Base-by-base conservation (phyloP, 2,329 filamentous ascomycete species). In the Stachybotrys echinatus region DNA sequence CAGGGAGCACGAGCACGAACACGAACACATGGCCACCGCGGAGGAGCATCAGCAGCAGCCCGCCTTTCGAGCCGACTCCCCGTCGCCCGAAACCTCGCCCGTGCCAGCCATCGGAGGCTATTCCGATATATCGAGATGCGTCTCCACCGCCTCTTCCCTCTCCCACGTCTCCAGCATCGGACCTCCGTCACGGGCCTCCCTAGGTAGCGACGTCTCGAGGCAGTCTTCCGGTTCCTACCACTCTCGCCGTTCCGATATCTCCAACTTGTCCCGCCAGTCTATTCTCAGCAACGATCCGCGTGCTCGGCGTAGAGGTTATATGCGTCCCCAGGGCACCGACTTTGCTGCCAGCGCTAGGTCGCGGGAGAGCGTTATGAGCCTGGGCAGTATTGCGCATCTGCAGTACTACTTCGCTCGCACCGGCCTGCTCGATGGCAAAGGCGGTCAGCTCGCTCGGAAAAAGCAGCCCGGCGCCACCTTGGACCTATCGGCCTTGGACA, bases 381-480 rank as follows among this genome's bases (percentile, higher is more conserved):
- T 99, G 54, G 94, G 94, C 49, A 96, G 92, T 69, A 99, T 99
- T 61, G 90, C 92, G 50, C 94, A 99, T 72, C 75, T 99, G 63
- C 94, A 99, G 69, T 96, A 97, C 72, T 99, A 97, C 71, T 99
- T 99, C 73, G 92, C 94, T 34, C 80, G 94, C 52, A 99, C 94
- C 1, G 94, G 94, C 6, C 72, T 99, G 55, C 73, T 99, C 47
- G 94, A 99, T 63, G 91, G 92, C 50, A 96, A 96, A 66, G 92
- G 92, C 34, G 94, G 84, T 48, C 88, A 95, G 66, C 73, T 95
- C 52, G 86, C 88, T 20, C 87, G 87, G 61, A 87, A 86, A 65
- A 85, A 80, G 62, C 79, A 84, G 57, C 76, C 81, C 60, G 79
- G 72, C 17, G 75, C 73, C 17, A 81, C 80, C 1, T 67, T 85